Conservation (phyloP, 73 alveolate species). For the Paraurostyla sp. region DNA sequence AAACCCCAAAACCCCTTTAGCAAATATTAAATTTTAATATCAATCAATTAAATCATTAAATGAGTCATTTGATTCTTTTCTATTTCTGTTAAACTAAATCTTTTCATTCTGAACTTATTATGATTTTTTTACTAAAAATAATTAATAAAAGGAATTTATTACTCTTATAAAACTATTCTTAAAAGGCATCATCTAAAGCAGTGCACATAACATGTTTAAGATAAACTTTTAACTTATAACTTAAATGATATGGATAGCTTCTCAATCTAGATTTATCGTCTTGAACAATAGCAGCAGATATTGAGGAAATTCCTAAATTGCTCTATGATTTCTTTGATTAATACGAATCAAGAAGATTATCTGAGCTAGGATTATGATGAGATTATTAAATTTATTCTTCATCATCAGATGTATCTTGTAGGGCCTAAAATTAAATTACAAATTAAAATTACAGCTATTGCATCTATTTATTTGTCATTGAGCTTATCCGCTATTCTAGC, state of each 20-base stretch:
- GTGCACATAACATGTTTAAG: constrained; percentile 26
- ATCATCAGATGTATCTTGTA: background rate
- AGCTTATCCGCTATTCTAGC: constrained; percentile 81
- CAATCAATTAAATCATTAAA: too few species aligned
- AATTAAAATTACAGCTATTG: background rate
- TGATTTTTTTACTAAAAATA: constrained; percentile 12
- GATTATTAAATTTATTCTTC: background rate
- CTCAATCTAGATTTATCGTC: background rate
- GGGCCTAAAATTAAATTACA: background rate
- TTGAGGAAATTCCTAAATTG: background rate
- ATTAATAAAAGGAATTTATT: background rate
- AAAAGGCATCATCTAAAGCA: constrained; percentile 11
- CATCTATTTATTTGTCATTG: background rate
- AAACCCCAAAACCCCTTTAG: too few species aligned
- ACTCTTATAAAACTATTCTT: background rate
- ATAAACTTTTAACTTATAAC: background rate
- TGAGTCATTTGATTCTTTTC: too few species aligned
- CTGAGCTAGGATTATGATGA: background rate
- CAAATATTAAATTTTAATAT: too few species aligned
- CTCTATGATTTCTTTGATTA: background rate
- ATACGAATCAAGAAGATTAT: background rate
- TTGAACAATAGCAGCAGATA: background rate
- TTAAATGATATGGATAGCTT: background rate
- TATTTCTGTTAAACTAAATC: constrained; percentile 1
- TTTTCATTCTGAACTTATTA: background rate